Percentiles rank a stretch among this genome's conserved stretches.
Evolutionary conservation across 768 basidiomycete genomes (phyloP).

Genomic region (Trametes coccinea): DNA sequence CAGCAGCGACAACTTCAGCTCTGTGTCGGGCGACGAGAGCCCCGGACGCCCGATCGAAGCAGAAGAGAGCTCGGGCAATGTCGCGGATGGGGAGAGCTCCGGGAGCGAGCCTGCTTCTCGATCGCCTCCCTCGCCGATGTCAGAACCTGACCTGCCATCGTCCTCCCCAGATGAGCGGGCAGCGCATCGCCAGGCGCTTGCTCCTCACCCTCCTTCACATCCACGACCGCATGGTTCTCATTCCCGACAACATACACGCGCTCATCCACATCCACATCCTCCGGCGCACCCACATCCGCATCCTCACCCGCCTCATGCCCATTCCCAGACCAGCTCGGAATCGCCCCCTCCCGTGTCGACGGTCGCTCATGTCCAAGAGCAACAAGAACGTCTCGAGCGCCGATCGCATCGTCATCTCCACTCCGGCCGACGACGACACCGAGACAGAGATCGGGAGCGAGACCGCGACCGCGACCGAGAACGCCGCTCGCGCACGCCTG

Average conservation of each 20-base stretch:
- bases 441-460: background rate
- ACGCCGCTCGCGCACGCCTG: conserved; percentile 1
- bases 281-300: background rate
- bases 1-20: background rate
- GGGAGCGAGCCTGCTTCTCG: background rate
- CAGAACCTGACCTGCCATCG: no score
- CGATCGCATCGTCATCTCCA: conserved; percentile 1
- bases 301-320: background rate
- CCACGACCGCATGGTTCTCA: background rate
- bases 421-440: conserved; percentile 6
- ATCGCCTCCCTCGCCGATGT: background rate
- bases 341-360: background rate
- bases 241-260: background rate
- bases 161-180: background rate
- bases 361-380: background rate
- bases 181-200: background rate
- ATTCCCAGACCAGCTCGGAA: background rate
- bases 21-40: conserved; percentile 1
- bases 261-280: background rate
- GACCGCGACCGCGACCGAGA: background rate
- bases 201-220: background rate
- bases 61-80: conserved; percentile 13
- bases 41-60: background rate
- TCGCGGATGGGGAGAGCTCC: conserved; percentile 14
- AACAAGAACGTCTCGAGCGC: conserved; percentile 5